Evolutionary conservation across 2,329 filamentous ascomycete species (phyloP), one percentile per base, ranked within the genome.

Genomic region (Paecilomyces niveus): DNA sequence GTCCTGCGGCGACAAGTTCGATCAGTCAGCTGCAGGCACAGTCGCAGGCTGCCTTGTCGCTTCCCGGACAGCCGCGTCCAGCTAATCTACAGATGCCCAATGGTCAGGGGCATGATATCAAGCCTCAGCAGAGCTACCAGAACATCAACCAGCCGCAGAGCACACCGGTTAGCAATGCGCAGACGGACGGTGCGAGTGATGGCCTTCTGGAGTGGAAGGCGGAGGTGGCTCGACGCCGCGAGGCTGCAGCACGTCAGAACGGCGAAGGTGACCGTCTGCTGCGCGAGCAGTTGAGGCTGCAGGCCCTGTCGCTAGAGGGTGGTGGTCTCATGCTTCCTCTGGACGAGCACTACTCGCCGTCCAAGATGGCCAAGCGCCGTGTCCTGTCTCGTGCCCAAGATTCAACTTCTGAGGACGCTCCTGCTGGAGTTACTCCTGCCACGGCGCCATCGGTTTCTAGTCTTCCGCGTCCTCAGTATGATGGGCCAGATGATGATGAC

Each of bases 181-280:
- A 97, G 72, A 88, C 88, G 13, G 93, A 97, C 69, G 93, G 92
- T 55, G 78, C 89, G 32, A 79, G 74, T 54, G 81, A 81, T 58
- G 81, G 82, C 3, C 74, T 84, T 50, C 83, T 83, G 4, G 79
- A 84, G 53, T 81, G 78, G 78, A 76, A 77, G 57, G 69, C 72
- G 6, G 77, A 80, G 64, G 77, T 79, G 58, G 68, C 74, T 52
- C 71, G 73, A 54, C 71, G 77, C 56, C 72, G 77, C 59, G 72
- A 75, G 59, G 70, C 73, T 53, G 73, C 74, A 49, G 62, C 68
- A 53, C 65, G 65, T 26, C 67, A 75, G 51, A 70, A 70, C 53
- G 68, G 67, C 3, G 67, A 73, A 58, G 70, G 67, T 24, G 74
- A 80, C 56, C 66, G 71, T 45, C 59, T 76, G 29, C 72, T 81